phyloP scores from a whole-genome alignment of 768 basidiomycete genomes.

The Amanita phalloides region DNA sequence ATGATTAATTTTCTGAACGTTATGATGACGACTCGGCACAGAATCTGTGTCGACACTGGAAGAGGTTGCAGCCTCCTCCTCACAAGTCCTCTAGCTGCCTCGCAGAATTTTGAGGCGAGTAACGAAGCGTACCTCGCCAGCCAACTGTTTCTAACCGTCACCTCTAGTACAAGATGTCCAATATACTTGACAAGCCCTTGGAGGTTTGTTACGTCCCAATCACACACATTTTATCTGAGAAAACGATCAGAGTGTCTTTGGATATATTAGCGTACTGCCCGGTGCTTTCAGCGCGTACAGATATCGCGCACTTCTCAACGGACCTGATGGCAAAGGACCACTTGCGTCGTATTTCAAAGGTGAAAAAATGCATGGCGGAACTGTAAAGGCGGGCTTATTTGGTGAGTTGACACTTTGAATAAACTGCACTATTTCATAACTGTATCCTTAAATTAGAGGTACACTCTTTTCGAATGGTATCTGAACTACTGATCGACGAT shows the following conservation, averaged over 20 bases:
- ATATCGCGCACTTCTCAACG: conserved; percentile 81
- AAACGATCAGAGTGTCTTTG: conserved; percentile 55
- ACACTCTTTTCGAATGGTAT: not conserved
- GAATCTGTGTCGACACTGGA: conserved; percentile 78
- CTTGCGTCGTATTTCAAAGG: conserved; percentile 92
- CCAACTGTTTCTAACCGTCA: conserved; percentile 1
- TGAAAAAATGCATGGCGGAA: conserved; percentile 69
- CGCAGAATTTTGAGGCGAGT: conserved; percentile 85
- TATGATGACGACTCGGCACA: conserved; percentile 13
- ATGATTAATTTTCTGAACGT: not conserved
- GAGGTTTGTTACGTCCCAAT: conserved; percentile 42
- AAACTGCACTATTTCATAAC: not conserved
- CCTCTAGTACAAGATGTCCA: conserved; percentile 83
- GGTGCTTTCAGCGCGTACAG: conserved; percentile 91
- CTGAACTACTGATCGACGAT: conserved; percentile 9
- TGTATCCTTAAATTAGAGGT: conserved; percentile 1
- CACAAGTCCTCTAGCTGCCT: conserved; percentile 74
- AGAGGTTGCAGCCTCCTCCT: conserved; percentile 62
- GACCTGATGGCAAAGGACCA: conserved; percentile 80
- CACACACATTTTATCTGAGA: not conserved
- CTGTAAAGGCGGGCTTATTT: conserved; percentile 59
- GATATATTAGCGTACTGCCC: conserved; percentile 81
- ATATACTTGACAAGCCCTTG: conserved; percentile 91
- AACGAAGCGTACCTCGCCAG: not conserved
- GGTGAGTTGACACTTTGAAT: conserved; percentile 19